These are phyloP conservation scores for Aureobasidium sp. DNA, from an alignment of 2,329 filamentous ascomycete genomes.

Conservation along the genomic window DNA sequence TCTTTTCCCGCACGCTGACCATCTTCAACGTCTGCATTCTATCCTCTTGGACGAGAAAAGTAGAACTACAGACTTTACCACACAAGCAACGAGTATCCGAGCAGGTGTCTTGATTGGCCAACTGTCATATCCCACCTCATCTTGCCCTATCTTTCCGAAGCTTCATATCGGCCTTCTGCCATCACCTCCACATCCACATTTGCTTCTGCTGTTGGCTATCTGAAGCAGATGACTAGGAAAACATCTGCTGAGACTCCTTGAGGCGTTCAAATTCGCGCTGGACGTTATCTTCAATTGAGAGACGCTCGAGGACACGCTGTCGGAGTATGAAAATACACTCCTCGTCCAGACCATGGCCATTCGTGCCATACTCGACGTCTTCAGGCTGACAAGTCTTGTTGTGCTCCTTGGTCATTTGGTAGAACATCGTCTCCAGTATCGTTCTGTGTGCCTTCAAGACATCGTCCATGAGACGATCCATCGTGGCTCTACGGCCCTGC, in stretches of 20 bases:
- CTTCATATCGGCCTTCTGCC: no score
- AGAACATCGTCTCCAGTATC: not conserved
- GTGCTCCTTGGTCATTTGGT: not conserved
- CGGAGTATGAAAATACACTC: not conserved
- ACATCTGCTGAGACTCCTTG: not conserved
- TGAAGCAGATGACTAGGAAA: not conserved
- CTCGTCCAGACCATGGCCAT: not conserved
- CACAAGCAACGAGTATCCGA: no score
- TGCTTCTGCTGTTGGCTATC: no score
- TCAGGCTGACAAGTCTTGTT: not conserved
- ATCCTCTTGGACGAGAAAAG: no score
- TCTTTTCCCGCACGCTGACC: no score
- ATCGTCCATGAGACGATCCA: not conserved
- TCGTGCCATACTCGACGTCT: not conserved
- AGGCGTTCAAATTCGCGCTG: not conserved
- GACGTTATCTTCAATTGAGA: not conserved
- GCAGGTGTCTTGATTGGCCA: no score
- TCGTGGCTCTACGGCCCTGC: not conserved
- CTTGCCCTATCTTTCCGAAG: no score
- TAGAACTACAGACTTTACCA: no score
- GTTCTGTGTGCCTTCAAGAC: not conserved
- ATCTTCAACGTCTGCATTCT: no score
- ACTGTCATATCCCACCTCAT: no score
- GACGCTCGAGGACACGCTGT: constrained; percentile 2
- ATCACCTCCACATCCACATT: no score